Evolutionary conservation across 2,329 filamentous ascomycete species (phyloP), one percentile per base, ranked within the genome.

Genomic region (Eutypella sp.): DNA sequence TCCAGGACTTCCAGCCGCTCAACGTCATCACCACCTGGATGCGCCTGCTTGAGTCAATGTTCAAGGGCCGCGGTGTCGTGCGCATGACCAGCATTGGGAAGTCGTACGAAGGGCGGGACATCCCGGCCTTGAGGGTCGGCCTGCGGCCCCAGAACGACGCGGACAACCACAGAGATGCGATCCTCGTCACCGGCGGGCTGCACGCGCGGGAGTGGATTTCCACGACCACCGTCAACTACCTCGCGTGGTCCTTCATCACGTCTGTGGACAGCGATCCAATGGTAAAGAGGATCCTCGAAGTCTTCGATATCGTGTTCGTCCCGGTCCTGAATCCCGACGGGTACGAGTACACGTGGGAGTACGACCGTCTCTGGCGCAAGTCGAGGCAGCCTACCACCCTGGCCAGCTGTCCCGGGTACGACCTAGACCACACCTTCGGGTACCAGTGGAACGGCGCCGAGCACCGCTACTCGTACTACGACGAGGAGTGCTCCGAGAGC

Each of bases 131-230:
- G 19, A 83, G 86, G 49, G 76, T 97, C 4, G 89, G 91, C 16
- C 76, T 78, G 45, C 50, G 46, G 23, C 27, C 51, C 15, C 46
- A 47, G 25, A 40, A 45, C 23, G 51, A 43, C 7, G 38, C 68
- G 2, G 60, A 65, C 4, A 58, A 61, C 11, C 75, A 72, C 5
- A 81, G 87, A 41, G 89, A 89, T 63, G 92, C 88, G 0, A 81
- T 96, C 46, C 72, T 96, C 42, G 73, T 99, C 18, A 84, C 84
- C 4, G 93, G 89, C 44, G 92, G 92, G 41, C 76, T 87, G n/a
- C 93, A 97, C 65, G 92, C 91, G 3, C 81, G 93, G 31, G 93
- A 99, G 72, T 99, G 93, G 93, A 95, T 99, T 54, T 89, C 89
- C 40, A 90, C 86, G 1, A 93, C 85, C 58, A 95, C 90, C 0